A percentile compares a stretch with the other conserved stretches of the same genome.
Evolutionary conservation across 805 yeast genomes (phyloP).

Genomic region (Candida patagonica): DNA sequence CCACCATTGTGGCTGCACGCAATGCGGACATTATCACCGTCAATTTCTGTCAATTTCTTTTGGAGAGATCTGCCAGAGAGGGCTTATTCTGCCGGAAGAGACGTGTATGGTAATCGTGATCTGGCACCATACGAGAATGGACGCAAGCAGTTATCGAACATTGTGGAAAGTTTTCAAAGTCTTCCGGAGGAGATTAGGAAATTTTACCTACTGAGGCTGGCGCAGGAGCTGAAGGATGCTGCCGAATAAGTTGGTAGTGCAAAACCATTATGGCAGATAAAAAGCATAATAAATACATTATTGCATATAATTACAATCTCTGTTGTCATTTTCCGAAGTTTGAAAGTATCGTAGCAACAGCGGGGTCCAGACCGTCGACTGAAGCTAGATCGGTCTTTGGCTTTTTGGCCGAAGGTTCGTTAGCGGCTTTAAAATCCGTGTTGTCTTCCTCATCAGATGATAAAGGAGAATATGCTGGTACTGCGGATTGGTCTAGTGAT

Average conservation of each 20-base stretch:
- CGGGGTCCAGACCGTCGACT: constrained; percentile 36
- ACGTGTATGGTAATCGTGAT: constrained; percentile 32
- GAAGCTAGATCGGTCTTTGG: constrained; percentile 27
- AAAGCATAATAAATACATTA: too few relatives aligned
- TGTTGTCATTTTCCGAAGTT: constrained; percentile 29
- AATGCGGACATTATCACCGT: constrained; percentile 23
- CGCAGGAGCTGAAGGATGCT: constrained; percentile 20
- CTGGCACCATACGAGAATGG: constrained; percentile 28
- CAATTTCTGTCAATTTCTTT: constrained; percentile 29
- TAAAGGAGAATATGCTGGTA: constrained; percentile 19
- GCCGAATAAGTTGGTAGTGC: background rate
- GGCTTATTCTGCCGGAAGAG: constrained; percentile 27
- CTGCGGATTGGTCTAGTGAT: constrained; percentile 7
- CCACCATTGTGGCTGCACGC: constrained; percentile 35
- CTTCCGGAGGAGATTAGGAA: constrained; percentile 23
- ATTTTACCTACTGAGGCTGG: constrained; percentile 26
- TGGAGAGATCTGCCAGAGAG: constrained; percentile 26
- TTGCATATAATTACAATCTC: too few relatives aligned
- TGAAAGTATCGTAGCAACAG: constrained; percentile 46
- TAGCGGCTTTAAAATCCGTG: too few relatives aligned
- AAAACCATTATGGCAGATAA: background rate
- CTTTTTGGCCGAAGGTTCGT: constrained; percentile 22
- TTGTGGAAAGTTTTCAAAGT: constrained; percentile 19
- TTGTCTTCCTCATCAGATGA: constrained; percentile 39
- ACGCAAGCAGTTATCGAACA: constrained; percentile 18